phyloP scores from a whole-genome alignment of 2,329 filamentous ascomycete genomes.

The Fusarium succisae region DNA sequence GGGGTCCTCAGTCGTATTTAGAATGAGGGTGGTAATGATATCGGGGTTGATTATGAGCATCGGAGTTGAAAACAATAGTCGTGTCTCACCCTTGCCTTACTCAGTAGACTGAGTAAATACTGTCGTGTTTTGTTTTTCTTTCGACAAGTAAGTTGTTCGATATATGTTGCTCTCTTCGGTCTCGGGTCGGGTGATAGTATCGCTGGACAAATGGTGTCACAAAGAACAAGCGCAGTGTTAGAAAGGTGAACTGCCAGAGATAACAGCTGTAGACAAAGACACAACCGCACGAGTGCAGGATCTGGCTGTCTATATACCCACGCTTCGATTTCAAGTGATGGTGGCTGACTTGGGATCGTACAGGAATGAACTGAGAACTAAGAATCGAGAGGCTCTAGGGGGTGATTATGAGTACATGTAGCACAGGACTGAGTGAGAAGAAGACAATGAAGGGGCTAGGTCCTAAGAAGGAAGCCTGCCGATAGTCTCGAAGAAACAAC shows the following conservation, averaged over 20 bases:
- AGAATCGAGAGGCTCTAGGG: constrained; percentile 35
- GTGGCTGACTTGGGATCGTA: constrained; percentile 44
- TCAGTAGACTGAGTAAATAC: background rate
- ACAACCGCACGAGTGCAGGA: constrained; percentile 47
- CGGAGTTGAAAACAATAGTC: constrained; percentile 17
- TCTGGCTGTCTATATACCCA: constrained; percentile 53
- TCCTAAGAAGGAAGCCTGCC: constrained; percentile 38
- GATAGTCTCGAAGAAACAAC: constrained; percentile 38
- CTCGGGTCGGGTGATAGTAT: constrained; percentile 25
- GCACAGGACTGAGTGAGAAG: constrained; percentile 35
- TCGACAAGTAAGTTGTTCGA: constrained; percentile 17
- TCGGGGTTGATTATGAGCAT: background rate
- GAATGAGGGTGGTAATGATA: background rate
- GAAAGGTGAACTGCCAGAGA: constrained; percentile 35
- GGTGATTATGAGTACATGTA: constrained; percentile 38
- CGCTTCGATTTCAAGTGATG: constrained; percentile 39
- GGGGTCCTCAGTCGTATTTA: background rate
- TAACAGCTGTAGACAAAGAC: constrained; percentile 39
- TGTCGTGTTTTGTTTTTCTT: background rate
- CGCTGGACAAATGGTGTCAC: constrained; percentile 40
- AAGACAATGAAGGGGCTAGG: constrained; percentile 26
- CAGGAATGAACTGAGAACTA: constrained; percentile 38
- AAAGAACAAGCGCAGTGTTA: constrained; percentile 27
- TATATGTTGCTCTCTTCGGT: constrained; percentile 18
- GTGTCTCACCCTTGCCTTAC: constrained; percentile 37